These are phyloP conservation scores for Acarospora socialis DNA, from an alignment of 2,329 filamentous ascomycete species.

Conservation along the genomic window DNA sequence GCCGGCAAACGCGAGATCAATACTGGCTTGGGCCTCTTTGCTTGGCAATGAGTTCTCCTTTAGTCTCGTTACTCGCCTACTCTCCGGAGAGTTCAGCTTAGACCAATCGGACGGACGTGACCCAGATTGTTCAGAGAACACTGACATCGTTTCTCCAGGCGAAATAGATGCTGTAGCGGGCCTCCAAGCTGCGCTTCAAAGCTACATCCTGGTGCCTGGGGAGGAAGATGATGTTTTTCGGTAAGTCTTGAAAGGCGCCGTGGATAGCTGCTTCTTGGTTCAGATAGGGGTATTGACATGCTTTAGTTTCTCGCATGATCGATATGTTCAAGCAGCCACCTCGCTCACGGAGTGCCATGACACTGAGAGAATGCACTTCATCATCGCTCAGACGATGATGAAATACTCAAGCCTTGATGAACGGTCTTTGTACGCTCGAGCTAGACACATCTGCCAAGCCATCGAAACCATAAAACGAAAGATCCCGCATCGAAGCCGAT, in stretches of 20 bases:
- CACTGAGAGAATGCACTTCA: constrained; percentile 72
- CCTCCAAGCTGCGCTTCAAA: constrained; percentile 66
- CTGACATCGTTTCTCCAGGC: constrained; percentile 41
- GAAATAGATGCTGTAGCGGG: constrained; percentile 56
- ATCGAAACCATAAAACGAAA: constrained; percentile 57
- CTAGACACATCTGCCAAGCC: constrained; percentile 68
- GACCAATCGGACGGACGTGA: constrained; percentile 24
- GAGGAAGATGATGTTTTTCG: constrained; percentile 74
- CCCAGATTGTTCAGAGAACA: constrained; percentile 24
- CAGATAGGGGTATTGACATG: not conserved
- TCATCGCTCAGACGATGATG: constrained; percentile 68
- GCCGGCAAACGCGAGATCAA: constrained; percentile 55
- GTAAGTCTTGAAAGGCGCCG: constrained; percentile 9
- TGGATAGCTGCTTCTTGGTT: not conserved
- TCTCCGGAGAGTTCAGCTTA: constrained; percentile 58
- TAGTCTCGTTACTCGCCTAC: constrained; percentile 58
- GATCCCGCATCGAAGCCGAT: constrained; percentile 47
- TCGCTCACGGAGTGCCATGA: constrained; percentile 54
- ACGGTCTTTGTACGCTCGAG: constrained; percentile 54
- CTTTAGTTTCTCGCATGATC: constrained; percentile 65
- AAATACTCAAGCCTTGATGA: constrained; percentile 51
- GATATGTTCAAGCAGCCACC: constrained; percentile 63
- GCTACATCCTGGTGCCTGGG: constrained; percentile 66
- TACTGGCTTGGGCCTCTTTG: constrained; percentile 76
- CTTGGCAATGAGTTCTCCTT: constrained; percentile 77